Evolutionary conservation across 208 protist genomes (phyloP), one percentile per base, ranked within the genome.

Genomic region (Acanthamoeba royreba): DNA sequence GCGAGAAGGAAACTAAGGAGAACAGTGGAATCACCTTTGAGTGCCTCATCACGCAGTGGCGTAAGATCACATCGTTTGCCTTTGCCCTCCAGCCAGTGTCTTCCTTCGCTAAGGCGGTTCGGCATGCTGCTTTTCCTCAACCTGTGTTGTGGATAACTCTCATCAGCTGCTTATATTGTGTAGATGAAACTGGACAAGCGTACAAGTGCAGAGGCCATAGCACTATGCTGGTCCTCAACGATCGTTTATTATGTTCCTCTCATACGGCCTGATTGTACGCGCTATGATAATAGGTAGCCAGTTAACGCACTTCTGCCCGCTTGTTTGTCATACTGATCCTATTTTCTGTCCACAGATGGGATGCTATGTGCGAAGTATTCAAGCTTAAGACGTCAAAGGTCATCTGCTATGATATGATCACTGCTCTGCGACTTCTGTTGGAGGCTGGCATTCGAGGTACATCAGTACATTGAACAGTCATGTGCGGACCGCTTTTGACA

Each of bases 371-470:
- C 31, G 35, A 40, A 28, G 53, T 91, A n/a, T 17, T 91, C 31
- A n/a, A 58, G 53, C 47, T 45, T 9, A 28, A 42, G 22, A 69
- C 31, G 22, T 52, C 47, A 0, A 58, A 91, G 55, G 35, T 47
- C 13, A 91, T 91, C 22, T 91, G 85, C 55, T 91, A n/a, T 9
- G 85, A 91, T 38, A 91, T 91, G 85, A 52, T 69, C 33, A 31
- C 17, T 4, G 40, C 49, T 25, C 55, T 91, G 9, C 47, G 85
- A 5, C 45, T 91, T 2, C 85, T 91, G 13, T 28, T 91, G 8
- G 85, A 91, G 15, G 49, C 45, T 25, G 85, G 85, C 47, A 91
- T 91, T 25, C 11, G 47, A 69, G 85, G 85, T 91, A 91, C 49
- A 22, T 81, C 69, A 40, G 19, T 31, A 43, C 8, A 88, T 17